phyloP scores from a whole-genome alignment of 2,329 filamentous ascomycete species.

The Daldinia sp. region DNA sequence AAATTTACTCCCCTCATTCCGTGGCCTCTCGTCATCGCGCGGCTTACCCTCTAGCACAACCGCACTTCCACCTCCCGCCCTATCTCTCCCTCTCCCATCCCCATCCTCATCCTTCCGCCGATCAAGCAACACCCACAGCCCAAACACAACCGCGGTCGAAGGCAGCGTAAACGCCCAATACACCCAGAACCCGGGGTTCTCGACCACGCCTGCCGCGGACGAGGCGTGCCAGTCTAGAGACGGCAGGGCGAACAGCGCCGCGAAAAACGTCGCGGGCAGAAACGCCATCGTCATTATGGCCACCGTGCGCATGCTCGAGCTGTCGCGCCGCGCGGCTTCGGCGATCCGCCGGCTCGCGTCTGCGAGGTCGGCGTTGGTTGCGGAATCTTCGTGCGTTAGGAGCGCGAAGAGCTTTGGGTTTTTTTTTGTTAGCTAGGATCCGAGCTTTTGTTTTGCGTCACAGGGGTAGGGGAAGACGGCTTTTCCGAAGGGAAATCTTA shows the following conservation, averaged over 20 bases:
- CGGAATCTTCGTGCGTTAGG: slow-evolving; percentile 40
- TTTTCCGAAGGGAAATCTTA: slow-evolving; percentile 20
- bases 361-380: slow-evolving; percentile 33
- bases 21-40: slow-evolving; percentile 6
- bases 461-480: background rate
- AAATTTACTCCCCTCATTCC: background rate
- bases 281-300: slow-evolving; percentile 42
- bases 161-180: slow-evolving; percentile 62
- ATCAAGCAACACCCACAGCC: slow-evolving; percentile 35
- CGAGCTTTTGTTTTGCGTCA: background rate
- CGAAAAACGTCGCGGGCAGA: slow-evolving; percentile 41
- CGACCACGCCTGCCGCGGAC: slow-evolving; percentile 6
- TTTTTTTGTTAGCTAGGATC: background rate
- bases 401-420: slow-evolving; percentile 34
- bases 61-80: background rate
- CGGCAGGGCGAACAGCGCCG: slow-evolving; percentile 39
- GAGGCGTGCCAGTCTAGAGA: slow-evolving; percentile 32
- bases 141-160: slow-evolving; percentile 42
- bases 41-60: background rate
- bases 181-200: slow-evolving; percentile 41
- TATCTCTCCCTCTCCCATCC: background rate
- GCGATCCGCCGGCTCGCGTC: slow-evolving; percentile 35
- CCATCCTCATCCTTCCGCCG: background rate
- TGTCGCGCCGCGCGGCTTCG: slow-evolving; percentile 35
- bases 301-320: slow-evolving; percentile 38